Conservation (phyloP, 2,329 filamentous ascomycete genomes). For the Sporothrix mexicana region DNA sequence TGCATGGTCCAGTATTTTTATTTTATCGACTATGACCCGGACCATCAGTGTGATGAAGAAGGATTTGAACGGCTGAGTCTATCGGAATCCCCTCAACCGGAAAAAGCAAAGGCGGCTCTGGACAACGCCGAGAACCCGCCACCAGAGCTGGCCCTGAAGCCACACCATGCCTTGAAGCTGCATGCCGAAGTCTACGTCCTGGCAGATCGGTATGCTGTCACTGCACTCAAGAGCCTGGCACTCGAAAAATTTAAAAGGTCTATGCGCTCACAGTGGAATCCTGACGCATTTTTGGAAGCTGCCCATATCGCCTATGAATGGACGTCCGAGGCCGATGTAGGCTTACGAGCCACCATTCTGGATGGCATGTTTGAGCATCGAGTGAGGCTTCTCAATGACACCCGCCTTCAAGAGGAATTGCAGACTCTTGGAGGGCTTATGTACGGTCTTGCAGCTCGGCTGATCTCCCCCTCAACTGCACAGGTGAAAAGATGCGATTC, state of each 20-base stretch:
- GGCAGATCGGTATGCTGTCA: neutral
- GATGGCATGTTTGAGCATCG: neutral
- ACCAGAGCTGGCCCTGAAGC: neutral
- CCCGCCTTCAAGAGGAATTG: neutral
- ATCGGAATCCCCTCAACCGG: neutral
- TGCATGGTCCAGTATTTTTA: conserved; percentile 2
- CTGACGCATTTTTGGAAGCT: neutral
- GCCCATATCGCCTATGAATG: neutral
- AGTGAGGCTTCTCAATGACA: neutral
- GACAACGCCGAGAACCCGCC: neutral
- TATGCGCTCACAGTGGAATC: neutral
- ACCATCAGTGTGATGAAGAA: neutral
- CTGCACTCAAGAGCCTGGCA: neutral
- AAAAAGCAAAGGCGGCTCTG: neutral
- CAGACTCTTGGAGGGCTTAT: neutral
- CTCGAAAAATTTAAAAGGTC: neutral
- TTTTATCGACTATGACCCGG: neutral
- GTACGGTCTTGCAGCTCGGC: neutral
- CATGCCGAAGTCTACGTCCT: neutral
- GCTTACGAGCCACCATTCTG: neutral
- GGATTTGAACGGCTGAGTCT: neutral
- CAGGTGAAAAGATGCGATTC: neutral
- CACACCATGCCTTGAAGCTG: neutral
- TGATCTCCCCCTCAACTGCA: neutral
- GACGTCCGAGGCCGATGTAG: neutral